These are phyloP conservation scores for Venturia pyrina DNA, from an alignment of 2,329 filamentous ascomycete species.

Conservation along the genomic window DNA sequence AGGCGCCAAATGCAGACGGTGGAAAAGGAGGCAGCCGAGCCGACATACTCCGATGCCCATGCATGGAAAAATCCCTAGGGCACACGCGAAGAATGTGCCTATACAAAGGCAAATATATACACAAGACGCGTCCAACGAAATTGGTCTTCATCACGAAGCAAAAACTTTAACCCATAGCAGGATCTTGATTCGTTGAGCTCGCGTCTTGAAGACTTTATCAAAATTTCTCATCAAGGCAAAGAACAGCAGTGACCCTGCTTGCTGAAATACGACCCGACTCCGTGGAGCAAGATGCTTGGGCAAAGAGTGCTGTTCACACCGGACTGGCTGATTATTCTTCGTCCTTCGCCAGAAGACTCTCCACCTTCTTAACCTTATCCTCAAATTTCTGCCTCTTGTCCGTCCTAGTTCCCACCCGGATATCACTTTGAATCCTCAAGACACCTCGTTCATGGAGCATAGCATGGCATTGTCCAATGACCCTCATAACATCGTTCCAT, in stretches of 20 bases:
- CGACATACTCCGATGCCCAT: neutral
- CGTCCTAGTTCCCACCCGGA: slow-evolving; percentile 74
- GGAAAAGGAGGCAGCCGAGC: neutral
- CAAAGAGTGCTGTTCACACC: no score
- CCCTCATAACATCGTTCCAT: slow-evolving; percentile 78
- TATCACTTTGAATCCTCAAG: slow-evolving; percentile 76
- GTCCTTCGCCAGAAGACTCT: slow-evolving; percentile 37
- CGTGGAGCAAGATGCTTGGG: no score
- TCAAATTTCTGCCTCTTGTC: slow-evolving; percentile 75
- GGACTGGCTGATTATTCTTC: neutral
- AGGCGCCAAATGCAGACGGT: no score
- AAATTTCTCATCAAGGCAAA: neutral
- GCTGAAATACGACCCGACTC: neutral
- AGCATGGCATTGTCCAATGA: slow-evolving; percentile 78
- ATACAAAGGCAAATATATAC: neutral
- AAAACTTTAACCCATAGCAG: neutral
- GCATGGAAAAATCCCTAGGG: neutral
- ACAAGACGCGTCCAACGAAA: neutral
- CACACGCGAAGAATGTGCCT: neutral
- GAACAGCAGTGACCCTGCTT: neutral
- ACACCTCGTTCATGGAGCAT: slow-evolving; percentile 69
- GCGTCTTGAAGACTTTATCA: neutral
- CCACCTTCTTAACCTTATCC: slow-evolving; percentile 63
- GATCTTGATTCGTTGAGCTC: neutral
- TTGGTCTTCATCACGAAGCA: neutral